phyloP scores from a whole-genome alignment of 768 basidiomycete genomes.

The Pseudohyphozyma bogoriensis region DNA sequence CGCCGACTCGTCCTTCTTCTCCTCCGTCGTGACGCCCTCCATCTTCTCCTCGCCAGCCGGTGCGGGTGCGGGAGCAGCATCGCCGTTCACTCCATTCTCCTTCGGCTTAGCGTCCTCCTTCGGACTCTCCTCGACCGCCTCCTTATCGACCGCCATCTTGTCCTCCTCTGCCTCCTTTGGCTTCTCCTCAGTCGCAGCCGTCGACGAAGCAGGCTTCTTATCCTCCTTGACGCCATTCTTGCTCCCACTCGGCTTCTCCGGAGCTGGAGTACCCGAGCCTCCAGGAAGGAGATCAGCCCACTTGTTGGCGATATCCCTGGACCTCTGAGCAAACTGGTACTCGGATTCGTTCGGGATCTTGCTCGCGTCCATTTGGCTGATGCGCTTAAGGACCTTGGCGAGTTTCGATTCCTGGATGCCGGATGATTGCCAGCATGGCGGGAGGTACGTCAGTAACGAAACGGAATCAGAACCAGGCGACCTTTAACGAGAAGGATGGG shows the following conservation, averaged over 20 bases:
- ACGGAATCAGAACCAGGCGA: background rate
- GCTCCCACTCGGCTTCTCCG: no score
- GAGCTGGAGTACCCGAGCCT: background rate
- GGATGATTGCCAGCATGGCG: background rate
- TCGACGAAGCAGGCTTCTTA: background rate
- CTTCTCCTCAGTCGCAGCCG: background rate
- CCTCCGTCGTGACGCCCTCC: no score
- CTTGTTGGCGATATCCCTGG: constrained; percentile 37
- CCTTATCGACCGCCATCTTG: no score
- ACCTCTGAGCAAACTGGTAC: constrained; percentile 39
- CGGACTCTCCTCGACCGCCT: no score
- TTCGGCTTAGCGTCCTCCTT: no score
- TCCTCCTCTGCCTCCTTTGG: no score
- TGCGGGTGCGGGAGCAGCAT: no score
- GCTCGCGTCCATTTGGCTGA: constrained; percentile 43
- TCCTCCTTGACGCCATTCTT: background rate
- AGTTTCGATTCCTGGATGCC: constrained; percentile 61
- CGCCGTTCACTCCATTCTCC: no score
- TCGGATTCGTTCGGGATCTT: constrained; percentile 39
- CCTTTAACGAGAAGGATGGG: no score
- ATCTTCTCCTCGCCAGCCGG: no score
- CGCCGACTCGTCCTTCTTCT: no score
- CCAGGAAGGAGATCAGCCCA: constrained; percentile 4
- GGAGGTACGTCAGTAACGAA: no score
- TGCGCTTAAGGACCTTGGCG: constrained; percentile 80